Evolutionary conservation across 1,284 basidiomycete genomes (phyloP), one percentile per base, ranked within the genome.

Genomic region (Takashimella koratensis): DNA sequence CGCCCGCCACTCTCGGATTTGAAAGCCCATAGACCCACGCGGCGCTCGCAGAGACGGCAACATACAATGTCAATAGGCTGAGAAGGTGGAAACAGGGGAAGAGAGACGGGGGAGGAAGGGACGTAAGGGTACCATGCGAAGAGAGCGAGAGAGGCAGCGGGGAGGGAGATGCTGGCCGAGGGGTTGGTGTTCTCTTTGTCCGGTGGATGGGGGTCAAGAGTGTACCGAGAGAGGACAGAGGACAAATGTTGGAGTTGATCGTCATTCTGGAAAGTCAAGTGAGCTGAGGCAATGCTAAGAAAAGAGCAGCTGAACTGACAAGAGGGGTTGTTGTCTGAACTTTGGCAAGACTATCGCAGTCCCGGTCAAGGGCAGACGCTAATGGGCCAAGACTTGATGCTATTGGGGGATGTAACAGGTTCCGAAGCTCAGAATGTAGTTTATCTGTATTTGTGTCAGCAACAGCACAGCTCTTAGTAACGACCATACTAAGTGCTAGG

Each of bases 51-150:
- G 4, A 69, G 26, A 6, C 70, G 42, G 49, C 71, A 74, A 20
- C 47, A 27, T 3, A 74, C 53, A 5, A 74, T 68, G 0, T 71
- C 70, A 10, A 68, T 69, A 4, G 45, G 49, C 43, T 45, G 25
- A 3, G 41, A 45, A 49, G 45, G 45, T 54, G 25, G 47, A 25
- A 12, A 22, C 42, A 22, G 53, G 43, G 51, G 62, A 21, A n/a
- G 24, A 39, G 39, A 49, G 26, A 41, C 39, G 23, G 52, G 39
- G 6, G 26, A 11, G 24, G 65, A 57, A 3, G 65, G 60, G 39
- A 67, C 59, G 53, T 68, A 65, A 1, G 71, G 69, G 30, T 64
- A 72, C 71, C 71, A 74, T 2, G 58, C 70, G 54, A 72, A 74
- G 8, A 71, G 45, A 1, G 70, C 60, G 21, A 69, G 52, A 0